Base-by-base conservation (phyloP, 352 stramenopile species). In the Phytophthora brassicae region DNA sequence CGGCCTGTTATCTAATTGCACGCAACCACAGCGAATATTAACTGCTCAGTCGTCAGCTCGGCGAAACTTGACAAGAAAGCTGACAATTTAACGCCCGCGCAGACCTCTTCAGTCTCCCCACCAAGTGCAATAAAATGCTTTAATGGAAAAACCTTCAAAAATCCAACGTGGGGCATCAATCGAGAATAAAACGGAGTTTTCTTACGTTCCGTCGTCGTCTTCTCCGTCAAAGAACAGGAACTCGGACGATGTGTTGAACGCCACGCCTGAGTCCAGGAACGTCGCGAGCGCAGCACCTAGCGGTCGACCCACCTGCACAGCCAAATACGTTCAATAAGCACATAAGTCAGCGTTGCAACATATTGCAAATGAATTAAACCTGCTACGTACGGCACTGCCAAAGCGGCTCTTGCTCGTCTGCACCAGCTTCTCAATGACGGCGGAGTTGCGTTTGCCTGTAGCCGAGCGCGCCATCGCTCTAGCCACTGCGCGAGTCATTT, bases 181-280 rank as follows among this genome's bases (percentile, higher is more conserved):
- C 16, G 49, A 54, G 47, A 22, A 35, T 5, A 69, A 56, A 42
- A 36, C 11, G 8, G 28, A 6, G 41, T 38, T 45, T 41, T 73
- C 82, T 62, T 89, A 91, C 82, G 82, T 91, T 59, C 82, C 82
- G 69, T 91, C 82, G 66, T 91, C 82, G 64, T 91, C 82, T 66
- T 91, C 79, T 31, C 74, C 78, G 66, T 91, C 80, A 59, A 91
- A 91, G 74, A 80, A 91, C 58, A 91, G 69, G 54, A 81, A 91
- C 65, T 86, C 72, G 35, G 63, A 75, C 36, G 78, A 71, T 58
- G 72, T 72, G 64, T 85, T 81, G 60, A 89, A 88, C 44, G 68
- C 66, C 36, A 84, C 52, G 9, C 75, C 70, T 8, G 77, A 80
- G 68, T 89, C 78, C 48, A 89, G 55, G 44, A 71, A 70, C 22